Evolutionary conservation across 441 rosid species (phyloP).

Genomic region (Caryocar brasiliense): DNA sequence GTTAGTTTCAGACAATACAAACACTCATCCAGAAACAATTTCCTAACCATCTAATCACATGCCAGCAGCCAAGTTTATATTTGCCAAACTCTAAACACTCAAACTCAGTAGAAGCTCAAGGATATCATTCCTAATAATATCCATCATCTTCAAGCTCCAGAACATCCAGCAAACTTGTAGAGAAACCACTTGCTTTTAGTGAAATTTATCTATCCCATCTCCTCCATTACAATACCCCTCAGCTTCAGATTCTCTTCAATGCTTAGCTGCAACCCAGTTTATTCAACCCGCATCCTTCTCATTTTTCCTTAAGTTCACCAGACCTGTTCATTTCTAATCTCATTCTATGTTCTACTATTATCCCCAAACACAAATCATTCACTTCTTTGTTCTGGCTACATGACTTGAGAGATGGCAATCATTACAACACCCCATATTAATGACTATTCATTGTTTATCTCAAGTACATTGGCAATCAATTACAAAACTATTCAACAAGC

Average conservation of each 20-base stretch:
- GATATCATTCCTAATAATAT: not conserved
- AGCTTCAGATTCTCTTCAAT: no score
- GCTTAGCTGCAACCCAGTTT: no score
- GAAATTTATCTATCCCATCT: no score
- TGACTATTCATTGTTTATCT: not conserved
- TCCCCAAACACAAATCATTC: no score
- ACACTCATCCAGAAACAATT: not conserved
- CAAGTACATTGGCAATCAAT: not conserved
- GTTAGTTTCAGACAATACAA: not conserved
- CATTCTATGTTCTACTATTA: no score
- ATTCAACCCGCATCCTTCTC: no score
- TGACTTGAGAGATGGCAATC: no score
- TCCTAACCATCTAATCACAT: not conserved
- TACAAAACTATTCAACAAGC: not conserved
- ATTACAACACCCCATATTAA: not conserved
- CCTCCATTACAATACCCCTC: no score
- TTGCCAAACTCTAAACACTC: not conserved
- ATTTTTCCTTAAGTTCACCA: no score
- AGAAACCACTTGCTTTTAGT: not conserved
- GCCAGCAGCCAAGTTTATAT: not conserved
- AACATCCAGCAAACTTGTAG: not conserved
- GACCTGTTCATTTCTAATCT: no score
- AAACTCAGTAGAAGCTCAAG: not conserved
- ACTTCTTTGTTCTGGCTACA: not conserved
- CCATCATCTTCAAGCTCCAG: not conserved